phyloP scores from a whole-genome alignment of 768 basidiomycete species.

The Tephrocybe sp. region DNA sequence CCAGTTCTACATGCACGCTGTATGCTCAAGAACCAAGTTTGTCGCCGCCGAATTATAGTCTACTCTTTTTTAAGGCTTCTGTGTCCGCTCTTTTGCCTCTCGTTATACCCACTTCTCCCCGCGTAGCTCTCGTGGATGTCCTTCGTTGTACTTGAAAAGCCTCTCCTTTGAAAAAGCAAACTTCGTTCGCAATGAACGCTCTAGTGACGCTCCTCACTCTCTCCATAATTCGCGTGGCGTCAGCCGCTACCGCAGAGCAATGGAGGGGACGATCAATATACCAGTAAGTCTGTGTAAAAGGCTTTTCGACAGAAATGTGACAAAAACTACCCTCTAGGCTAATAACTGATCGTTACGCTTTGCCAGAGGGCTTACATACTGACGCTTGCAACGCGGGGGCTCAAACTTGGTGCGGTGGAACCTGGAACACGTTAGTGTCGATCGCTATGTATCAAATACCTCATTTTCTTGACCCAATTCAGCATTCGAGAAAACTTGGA shows the following conservation, averaged over 20 bases:
- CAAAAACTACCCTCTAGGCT: conserved; percentile 37
- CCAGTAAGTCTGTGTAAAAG: conserved; percentile 46
- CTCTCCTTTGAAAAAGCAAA: conserved; percentile 3
- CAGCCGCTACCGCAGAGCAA: conserved; percentile 66
- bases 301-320: neutral
- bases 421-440: conserved; percentile 61
- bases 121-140: neutral
- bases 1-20: neutral
- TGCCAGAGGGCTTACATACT: conserved; percentile 52
- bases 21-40: neutral
- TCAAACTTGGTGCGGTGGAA: conserved; percentile 84
- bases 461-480: neutral
- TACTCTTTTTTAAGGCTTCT: neutral
- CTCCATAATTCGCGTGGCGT: conserved; percentile 27
- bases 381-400: conserved; percentile 55
- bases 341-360: conserved; percentile 76
- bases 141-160: neutral
- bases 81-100: neutral
- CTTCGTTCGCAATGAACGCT: conserved; percentile 23
- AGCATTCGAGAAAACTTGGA: conserved; percentile 76
- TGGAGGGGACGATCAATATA: conserved; percentile 82
- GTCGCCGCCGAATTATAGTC: neutral
- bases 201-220: conserved; percentile 25
- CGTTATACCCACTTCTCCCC: neutral
- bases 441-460: neutral